These are phyloP conservation scores for Cordyceps sp. DNA, from an alignment of 2,329 filamentous ascomycete species.

Conservation along the genomic window DNA sequence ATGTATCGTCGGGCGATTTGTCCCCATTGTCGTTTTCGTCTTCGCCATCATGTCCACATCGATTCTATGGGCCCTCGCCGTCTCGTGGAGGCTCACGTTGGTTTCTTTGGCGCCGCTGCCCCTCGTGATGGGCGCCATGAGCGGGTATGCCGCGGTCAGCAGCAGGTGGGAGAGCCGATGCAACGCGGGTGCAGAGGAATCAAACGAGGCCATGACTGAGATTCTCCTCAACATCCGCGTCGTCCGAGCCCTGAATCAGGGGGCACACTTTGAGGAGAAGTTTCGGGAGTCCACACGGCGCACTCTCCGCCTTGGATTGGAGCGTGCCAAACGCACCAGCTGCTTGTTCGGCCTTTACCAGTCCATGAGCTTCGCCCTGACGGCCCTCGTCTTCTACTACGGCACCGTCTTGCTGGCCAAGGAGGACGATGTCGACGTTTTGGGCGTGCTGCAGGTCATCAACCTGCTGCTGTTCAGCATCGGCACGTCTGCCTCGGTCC, in stretches of 20 bases:
- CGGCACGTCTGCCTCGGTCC: slow-evolving; percentile 50
- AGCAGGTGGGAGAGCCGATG: slow-evolving; percentile 56
- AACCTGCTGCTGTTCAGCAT: slow-evolving; percentile 75
- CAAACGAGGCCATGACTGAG: slow-evolving; percentile 47
- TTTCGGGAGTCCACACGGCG: slow-evolving; percentile 33
- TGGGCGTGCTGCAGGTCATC: slow-evolving; percentile 55
- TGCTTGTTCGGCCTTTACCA: slow-evolving; percentile 66
- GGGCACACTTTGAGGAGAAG: slow-evolving; percentile 51
- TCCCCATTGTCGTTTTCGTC: slow-evolving; percentile 52
- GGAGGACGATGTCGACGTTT: slow-evolving; percentile 28
- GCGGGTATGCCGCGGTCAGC: slow-evolving; percentile 46
- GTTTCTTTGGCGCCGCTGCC: slow-evolving; percentile 56
- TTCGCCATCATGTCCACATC: slow-evolving; percentile 51
- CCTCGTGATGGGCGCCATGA: slow-evolving; percentile 48
- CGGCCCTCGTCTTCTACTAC: slow-evolving; percentile 73
- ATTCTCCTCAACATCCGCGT: slow-evolving; percentile 66
- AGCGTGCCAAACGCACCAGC: slow-evolving; percentile 50
- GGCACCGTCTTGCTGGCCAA: slow-evolving; percentile 46
- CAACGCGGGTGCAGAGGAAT: slow-evolving; percentile 43
- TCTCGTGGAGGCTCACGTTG: slow-evolving; percentile 68
- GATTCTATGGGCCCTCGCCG: slow-evolving; percentile 54
- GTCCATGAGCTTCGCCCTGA: slow-evolving; percentile 52
- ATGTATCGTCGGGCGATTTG: slow-evolving; percentile 64
- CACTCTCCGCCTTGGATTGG: slow-evolving; percentile 44
- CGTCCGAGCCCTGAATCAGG: slow-evolving; percentile 58